Conservation (phyloP, 2,329 filamentous ascomycete species). For the Ceratocystis alfenasii region DNA sequence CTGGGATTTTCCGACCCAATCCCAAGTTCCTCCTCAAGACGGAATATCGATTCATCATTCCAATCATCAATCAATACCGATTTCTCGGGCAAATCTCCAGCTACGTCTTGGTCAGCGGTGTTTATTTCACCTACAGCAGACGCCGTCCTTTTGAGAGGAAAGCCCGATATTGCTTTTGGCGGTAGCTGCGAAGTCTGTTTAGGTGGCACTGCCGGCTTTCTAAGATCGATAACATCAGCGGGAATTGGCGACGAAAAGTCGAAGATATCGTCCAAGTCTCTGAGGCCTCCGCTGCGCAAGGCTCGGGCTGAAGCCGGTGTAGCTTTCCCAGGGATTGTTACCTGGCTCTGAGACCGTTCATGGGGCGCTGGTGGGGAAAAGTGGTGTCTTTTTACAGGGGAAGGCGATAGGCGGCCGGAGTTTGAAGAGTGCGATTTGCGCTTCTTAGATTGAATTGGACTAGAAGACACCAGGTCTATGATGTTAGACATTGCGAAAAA, state of each 20-base stretch:
- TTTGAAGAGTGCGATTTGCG: neutral
- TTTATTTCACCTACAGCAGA: neutral
- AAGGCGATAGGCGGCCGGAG: neutral
- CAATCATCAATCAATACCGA: slow-evolving; percentile 7
- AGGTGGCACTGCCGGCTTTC: neutral
- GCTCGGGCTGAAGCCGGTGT: neutral
- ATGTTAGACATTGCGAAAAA: neutral
- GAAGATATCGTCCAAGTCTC: neutral
- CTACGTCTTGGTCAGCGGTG: neutral
- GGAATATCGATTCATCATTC: slow-evolving; percentile 13
- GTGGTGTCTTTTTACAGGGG: neutral
- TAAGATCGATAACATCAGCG: neutral
- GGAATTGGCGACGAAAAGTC: neutral
- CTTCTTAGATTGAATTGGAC: slow-evolving; percentile 6
- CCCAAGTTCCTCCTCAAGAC: neutral
- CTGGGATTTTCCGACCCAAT: neutral
- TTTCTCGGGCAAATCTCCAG: neutral
- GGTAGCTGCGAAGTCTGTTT: neutral
- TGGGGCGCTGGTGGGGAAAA: neutral
- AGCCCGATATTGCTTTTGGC: neutral
- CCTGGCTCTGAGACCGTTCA: neutral
- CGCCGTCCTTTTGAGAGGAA: neutral
- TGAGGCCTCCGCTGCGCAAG: neutral
- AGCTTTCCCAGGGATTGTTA: neutral
- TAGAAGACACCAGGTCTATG: slow-evolving; percentile 12